Conservation (phyloP, 192 early-diverging fungal genomes). For the Coemansia sp. region DNA sequence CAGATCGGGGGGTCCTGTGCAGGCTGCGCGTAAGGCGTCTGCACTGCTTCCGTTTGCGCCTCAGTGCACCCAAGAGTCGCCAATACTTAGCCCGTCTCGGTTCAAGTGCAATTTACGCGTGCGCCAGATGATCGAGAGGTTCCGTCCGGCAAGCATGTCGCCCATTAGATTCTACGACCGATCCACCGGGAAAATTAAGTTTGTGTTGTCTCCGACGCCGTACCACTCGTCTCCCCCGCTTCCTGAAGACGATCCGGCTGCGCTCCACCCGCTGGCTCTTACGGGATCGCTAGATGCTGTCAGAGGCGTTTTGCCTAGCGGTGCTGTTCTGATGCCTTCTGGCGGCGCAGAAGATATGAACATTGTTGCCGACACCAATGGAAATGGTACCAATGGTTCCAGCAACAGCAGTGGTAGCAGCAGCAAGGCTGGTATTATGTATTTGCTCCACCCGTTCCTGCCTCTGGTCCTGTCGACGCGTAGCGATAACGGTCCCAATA, state of each 20-base stretch:
- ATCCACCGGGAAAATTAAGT: constrained; percentile 25
- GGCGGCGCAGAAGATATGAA: constrained; percentile 26
- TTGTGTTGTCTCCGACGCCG: constrained; percentile 41
- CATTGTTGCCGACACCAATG: constrained; percentile 5
- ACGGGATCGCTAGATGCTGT: background rate
- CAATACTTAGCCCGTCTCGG: constrained; percentile 31
- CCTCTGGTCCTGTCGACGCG: constrained; percentile 43
- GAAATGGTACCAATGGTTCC: background rate
- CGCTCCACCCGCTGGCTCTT: background rate
- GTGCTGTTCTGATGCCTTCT: constrained; percentile 28
- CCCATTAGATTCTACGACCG: constrained; percentile 52
- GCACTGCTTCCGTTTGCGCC: constrained; percentile 43
- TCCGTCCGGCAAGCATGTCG: constrained; percentile 23
- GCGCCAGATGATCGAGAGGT: constrained; percentile 42
- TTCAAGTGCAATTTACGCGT: constrained; percentile 51
- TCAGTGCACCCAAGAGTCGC: constrained; percentile 46
- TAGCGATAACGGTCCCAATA: constrained; percentile 23
- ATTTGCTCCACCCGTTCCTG: constrained; percentile 43
- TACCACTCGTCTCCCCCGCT: constrained; percentile 5
- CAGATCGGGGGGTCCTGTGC: constrained; percentile 42
- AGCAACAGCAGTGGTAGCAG: background rate
- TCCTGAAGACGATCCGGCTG: constrained; percentile 1
- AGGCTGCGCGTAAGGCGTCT: constrained; percentile 48
- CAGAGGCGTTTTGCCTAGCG: constrained; percentile 11
- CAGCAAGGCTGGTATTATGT: constrained; percentile 19